Evolutionary conservation across 176 grass and related monocot species (phyloP), one percentile per base, ranked within the genome.

Genomic region (Bothriochloa decipiens): DNA sequence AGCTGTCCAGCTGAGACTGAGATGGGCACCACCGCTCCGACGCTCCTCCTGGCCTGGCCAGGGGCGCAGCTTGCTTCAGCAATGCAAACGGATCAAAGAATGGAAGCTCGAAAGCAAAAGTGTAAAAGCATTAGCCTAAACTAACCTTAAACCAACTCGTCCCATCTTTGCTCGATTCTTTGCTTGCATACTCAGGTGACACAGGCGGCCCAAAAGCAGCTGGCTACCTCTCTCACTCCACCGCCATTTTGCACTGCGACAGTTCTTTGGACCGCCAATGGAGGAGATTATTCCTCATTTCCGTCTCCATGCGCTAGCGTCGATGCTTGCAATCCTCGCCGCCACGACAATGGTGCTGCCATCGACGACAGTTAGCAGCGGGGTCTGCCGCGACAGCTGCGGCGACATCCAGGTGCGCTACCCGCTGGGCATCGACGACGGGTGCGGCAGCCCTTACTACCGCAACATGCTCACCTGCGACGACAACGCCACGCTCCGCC

Each of bases 391-490:
- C 29, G 91, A 92, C 11, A 81, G 77, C 72, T 98, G 93, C 78
- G 93, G 91, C 35, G 46, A 50, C 73, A 88, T 95, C 80, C 96
- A 89, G 20, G 89, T 95, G 22, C 89, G 83, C 25, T 93, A 95
- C 81, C 96, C 91, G 3, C 77, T 98, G 22, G 82, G 89, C 87
- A 86, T 98, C 79, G 93, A 98, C 80, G 89, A 98, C 50, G 96
- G 91, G 3, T 95, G 96, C 79, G 96, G 96, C 64, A 98, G 96
- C 81, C 83, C 93, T 28, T 98, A 98, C 86, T 98, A 98, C 81
- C 96, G 91, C 69, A 93, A 81, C 91, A 86, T 93, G 89, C 91
- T 98, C 20, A 61, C 81, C 62, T 98, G 93, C 84, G 46, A 77
- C 62, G 85, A 94, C 81, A 74, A 92, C 84, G 72, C 92, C 23